Evolutionary conservation across 306 rosid species (phyloP).

Genomic region (Ammopiptanthus mongolicus): DNA sequence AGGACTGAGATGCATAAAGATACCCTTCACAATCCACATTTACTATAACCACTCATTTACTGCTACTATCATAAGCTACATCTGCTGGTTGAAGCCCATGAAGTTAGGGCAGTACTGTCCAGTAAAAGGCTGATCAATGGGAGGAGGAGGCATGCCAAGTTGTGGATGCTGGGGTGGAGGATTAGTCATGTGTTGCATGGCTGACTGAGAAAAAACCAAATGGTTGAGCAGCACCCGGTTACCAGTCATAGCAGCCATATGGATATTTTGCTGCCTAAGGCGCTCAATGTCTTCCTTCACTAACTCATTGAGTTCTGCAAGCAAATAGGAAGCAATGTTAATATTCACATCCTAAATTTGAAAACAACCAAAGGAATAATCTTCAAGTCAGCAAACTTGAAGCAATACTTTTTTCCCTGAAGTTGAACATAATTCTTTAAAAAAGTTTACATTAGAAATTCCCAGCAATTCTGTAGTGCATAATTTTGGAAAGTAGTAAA

Average conservation of each 20-base stretch:
- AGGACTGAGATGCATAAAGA: conserved; percentile 11
- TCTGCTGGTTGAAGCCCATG: conserved; percentile 50
- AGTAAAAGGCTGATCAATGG: conserved; percentile 33
- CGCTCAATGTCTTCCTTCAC: conserved; percentile 80
- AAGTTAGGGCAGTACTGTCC: conserved; percentile 44
- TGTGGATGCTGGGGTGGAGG: conserved; percentile 51
- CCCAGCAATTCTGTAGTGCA: not conserved
- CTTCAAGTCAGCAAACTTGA: not conserved
- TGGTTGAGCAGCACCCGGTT: conserved; percentile 60
- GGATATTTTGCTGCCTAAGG: conserved; percentile 59
- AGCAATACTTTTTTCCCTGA: not conserved
- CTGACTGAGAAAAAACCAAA: conserved; percentile 45
- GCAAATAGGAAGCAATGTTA: not conserved
- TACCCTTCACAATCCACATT: conserved; percentile 29
- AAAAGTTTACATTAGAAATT: not conserved
- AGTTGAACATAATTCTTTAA: not conserved
- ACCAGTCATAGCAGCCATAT: conserved; percentile 37
- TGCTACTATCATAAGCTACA: conserved; percentile 24
- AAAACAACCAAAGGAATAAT: not conserved
- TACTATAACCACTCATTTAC: conserved; percentile 12
- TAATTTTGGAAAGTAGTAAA: not conserved
- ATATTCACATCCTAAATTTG: not conserved
- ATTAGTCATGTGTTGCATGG: conserved; percentile 39
- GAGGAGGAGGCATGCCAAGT: conserved; percentile 43
- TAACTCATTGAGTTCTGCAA: conserved; percentile 72